Base-by-base conservation (phyloP, 176 grass and related monocot species). In the Aegilops tauschii region DNA sequence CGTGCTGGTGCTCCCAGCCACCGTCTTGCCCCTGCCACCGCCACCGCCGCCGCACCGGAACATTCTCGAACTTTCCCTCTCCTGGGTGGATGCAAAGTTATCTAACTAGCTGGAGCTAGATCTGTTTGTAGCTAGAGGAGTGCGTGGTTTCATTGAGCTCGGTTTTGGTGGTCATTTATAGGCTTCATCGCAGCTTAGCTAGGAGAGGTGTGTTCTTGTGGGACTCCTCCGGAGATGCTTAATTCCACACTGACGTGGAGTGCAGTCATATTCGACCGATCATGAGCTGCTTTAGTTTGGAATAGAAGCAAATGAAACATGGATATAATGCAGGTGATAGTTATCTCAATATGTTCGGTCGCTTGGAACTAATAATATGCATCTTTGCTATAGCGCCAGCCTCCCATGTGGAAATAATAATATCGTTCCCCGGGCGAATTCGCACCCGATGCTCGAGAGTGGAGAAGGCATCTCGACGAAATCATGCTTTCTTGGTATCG, bases 191-290 rank as follows among this genome's bases (percentile, higher is more conserved):
- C 4, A 65, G 30, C 18, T 73, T 73, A 52, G n/a, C 25, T 73
- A 79, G 30, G 81, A 84, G 30, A 59, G 12, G 25, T 54, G 31
- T 80, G 82, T 73, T 80, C 31, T 65, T 12, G 23, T 23, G 68
- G 67, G 76, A 84, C 76, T 89, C 87, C 76, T 89, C 87, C 42
- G 1, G 59, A 84, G 67, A 89, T 87, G 45, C 69, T 80, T 52
- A 49, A 13, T 66, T 84, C 37, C 20, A 21, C 40, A 84, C 42
- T 17, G 12, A 76, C 4, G 67, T 54, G 66, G 66, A 80, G 59
- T 73, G 34, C 44, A 34, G 21, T 69, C 42, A 74, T 56, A 74
- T 56, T 85, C 67, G 79, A 12, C 64, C 58, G 83, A 20, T 84
- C 25, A 6, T 18, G 18, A 64, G 66, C 39, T 42, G 54, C 75